Percentiles rank a stretch among this genome's conserved stretches.
These are phyloP conservation scores for Colletotrichum tamarilloi DNA, from an alignment of 2,329 filamentous ascomycete species.

Conservation along the genomic window DNA sequence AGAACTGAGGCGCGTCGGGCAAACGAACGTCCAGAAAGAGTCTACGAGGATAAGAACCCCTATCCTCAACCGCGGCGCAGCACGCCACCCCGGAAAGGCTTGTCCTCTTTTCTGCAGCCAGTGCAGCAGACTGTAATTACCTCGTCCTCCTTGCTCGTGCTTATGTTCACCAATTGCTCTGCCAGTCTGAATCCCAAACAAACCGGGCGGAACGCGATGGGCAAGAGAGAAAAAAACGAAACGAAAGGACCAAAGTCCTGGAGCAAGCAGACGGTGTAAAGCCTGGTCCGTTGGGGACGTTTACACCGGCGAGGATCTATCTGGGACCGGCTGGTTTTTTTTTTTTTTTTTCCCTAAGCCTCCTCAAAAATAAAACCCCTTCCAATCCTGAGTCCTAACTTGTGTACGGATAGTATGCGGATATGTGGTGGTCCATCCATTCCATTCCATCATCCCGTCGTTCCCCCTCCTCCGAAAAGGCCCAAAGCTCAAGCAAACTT, in stretches of 20 bases:
- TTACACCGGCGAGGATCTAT: background rate
- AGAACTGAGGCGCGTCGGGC: slow-evolving; percentile 7
- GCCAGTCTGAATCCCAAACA: slow-evolving; percentile 9
- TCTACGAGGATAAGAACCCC: slow-evolving; percentile 17
- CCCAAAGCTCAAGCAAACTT: background rate
- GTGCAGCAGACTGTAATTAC: slow-evolving; percentile 9
- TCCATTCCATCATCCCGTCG: slow-evolving; percentile 4
- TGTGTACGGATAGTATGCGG: background rate
- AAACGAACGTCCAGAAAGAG: background rate
- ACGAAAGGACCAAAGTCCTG: background rate
- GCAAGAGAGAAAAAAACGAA: slow-evolving; percentile 1
- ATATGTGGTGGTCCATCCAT: background rate
- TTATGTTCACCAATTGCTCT: background rate
- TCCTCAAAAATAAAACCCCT: background rate
- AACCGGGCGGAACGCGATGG: slow-evolving; percentile 13
- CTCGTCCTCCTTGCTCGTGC: slow-evolving; percentile 6
- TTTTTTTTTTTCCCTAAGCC: too few species aligned
- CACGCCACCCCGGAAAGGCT: slow-evolving; percentile 11
- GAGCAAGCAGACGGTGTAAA: background rate
- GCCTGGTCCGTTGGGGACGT: background rate
- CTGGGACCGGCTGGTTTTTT: background rate
- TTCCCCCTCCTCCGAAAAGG: background rate
- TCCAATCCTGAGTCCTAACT: background rate
- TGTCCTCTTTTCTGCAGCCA: background rate
- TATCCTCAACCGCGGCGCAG: slow-evolving; percentile 21